Percentiles rank a stretch among this genome's conserved stretches.
These are phyloP conservation scores for Alternaria longipes DNA, from an alignment of 2,329 filamentous ascomycete genomes.

Conservation along the genomic window DNA sequence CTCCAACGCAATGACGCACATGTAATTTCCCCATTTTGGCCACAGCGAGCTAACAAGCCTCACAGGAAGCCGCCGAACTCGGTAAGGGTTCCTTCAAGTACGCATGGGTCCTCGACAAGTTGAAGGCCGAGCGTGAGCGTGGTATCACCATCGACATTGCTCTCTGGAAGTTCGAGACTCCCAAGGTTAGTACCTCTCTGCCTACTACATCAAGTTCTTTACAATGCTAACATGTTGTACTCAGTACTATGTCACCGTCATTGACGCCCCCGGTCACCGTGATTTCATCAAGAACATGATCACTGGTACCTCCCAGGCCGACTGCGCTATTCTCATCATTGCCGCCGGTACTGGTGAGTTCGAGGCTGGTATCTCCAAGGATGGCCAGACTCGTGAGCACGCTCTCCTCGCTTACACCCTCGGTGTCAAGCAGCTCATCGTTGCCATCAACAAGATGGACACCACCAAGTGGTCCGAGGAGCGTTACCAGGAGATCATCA, in stretches of 20 bases:
- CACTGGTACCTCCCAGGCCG: constrained; percentile 99
- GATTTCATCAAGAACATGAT: constrained; percentile 99
- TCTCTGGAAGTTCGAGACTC: constrained; percentile 99
- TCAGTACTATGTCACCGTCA: not conserved
- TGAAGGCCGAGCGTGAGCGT: constrained; percentile 99
- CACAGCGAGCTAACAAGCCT: constrained; percentile 45
- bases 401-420: constrained; percentile 99
- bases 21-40: constrained; percentile 9
- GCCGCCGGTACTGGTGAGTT: constrained; percentile 99
- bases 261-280: constrained; percentile 95
- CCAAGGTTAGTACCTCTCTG: constrained; percentile 55
- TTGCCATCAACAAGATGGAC: constrained; percentile 99
- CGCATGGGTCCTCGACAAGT: constrained; percentile 99
- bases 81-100: constrained; percentile 99
- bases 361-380: constrained; percentile 99
- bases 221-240: no score
- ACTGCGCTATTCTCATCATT: constrained; percentile 99
- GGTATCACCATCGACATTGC: constrained; percentile 99
- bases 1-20: constrained; percentile 46
- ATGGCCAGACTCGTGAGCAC: constrained; percentile 99
- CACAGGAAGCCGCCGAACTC: constrained; percentile 95
- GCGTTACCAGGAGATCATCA: constrained; percentile 99
- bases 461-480: constrained; percentile 97
- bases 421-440: constrained; percentile 99
- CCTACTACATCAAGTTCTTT: not conserved